A percentile compares a stretch with the other conserved stretches of the same genome.
Evolutionary conservation across 1,139 yeast species (phyloP).

Genomic region (Starmera stellimalicola): DNA sequence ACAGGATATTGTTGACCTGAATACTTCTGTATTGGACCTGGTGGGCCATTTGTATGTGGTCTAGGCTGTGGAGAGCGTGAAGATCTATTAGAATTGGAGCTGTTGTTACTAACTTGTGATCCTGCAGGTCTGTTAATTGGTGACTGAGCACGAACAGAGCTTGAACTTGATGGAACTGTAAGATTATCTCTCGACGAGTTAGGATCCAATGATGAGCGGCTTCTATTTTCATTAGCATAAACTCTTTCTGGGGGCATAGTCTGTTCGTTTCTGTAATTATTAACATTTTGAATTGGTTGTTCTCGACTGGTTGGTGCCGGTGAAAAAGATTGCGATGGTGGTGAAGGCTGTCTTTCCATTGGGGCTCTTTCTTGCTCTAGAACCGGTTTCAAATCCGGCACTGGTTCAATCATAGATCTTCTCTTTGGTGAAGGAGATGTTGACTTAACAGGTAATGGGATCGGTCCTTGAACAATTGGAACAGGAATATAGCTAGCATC

Average conservation of each 20-base stretch:
- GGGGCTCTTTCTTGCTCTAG: no score
- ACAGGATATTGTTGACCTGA: conserved; percentile 1
- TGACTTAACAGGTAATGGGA: conserved; percentile 13
- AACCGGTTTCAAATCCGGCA: neutral
- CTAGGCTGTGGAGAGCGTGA: neutral
- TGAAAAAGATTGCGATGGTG: neutral
- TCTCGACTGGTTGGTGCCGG: no score
- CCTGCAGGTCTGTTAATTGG: no score
- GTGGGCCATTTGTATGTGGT: neutral
- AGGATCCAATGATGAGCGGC: neutral
- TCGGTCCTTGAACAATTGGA: conserved; percentile 6
- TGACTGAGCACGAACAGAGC: no score
- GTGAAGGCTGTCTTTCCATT: conserved; percentile 6
- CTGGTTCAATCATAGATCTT: neutral
- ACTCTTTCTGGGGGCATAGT: neutral
- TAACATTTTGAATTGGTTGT: no score
- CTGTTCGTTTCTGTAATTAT: no score
- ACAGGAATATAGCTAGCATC: conserved; percentile 16
- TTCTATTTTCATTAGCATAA: neutral
- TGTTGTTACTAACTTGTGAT: neutral
- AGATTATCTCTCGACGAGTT: neutral
- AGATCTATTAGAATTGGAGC: neutral
- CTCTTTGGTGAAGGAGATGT: conserved; percentile 1
- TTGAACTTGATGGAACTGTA: no score
- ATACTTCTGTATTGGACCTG: neutral